Evolutionary conservation across 2,329 filamentous ascomycete genomes (phyloP).

Genomic region (Aspergillus pseudonomiae): DNA sequence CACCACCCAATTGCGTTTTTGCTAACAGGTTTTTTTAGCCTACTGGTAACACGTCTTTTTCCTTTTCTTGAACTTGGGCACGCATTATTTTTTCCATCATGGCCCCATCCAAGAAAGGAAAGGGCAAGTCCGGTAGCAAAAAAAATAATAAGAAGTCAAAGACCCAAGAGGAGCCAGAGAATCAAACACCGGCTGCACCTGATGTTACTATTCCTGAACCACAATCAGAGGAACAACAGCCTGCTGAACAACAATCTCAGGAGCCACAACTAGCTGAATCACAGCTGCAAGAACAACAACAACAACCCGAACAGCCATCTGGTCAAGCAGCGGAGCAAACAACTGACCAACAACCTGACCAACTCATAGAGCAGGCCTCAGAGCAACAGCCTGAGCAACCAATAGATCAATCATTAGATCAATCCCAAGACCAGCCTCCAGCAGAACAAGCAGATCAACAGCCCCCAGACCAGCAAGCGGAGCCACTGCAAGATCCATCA

Average conservation of each 20-base stretch:
- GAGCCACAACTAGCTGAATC: constrained; percentile 1
- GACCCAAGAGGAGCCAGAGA: constrained; percentile 31
- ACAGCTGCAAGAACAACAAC: constrained; percentile 4
- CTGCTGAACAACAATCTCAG: constrained; percentile 5
- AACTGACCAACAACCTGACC: background rate
- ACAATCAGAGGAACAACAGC: constrained; percentile 16
- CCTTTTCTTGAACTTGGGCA: constrained; percentile 32
- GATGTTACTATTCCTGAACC: constrained; percentile 23
- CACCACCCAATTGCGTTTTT: constrained; percentile 31
- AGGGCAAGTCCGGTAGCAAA: constrained; percentile 32
- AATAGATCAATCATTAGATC: background rate
- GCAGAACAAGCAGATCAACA: background rate
- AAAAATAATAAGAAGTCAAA: constrained; percentile 40
- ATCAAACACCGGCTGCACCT: constrained; percentile 27
- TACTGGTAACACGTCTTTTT: constrained; percentile 39
- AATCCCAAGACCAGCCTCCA: background rate
- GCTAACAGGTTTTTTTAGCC: constrained; percentile 29
- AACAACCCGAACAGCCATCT: background rate
- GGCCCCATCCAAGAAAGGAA: constrained; percentile 35
- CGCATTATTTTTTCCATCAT: constrained; percentile 33
- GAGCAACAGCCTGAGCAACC: background rate
- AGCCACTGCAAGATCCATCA: constrained; percentile 1
- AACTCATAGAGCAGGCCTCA: background rate
- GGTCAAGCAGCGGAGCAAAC: background rate
- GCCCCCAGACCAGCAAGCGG: background rate